These are phyloP conservation scores for Tricholoma flavovirens DNA, from an alignment of 768 basidiomycete species.

Conservation along the genomic window DNA sequence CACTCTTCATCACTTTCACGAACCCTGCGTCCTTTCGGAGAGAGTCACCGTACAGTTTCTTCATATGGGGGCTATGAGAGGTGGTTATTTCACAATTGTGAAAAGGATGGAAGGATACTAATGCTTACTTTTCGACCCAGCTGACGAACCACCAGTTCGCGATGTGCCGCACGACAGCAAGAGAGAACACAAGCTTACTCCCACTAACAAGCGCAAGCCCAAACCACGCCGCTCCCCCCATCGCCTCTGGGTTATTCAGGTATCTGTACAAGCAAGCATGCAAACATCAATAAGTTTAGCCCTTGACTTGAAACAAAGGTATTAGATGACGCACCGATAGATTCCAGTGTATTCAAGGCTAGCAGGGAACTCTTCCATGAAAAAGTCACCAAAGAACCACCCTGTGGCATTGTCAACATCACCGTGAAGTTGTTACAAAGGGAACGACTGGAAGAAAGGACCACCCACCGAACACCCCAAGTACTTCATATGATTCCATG, in stretches of 20 bases:
- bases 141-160: constrained; percentile 96
- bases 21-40: constrained; percentile 95
- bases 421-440: not conserved
- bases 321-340: constrained; percentile 57
- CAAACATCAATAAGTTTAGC: not conserved
- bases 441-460: not conserved
- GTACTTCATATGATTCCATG: constrained; percentile 83
- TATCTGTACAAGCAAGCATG: constrained; percentile 48
- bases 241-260: constrained; percentile 92
- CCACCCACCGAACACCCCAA: constrained; percentile 81
- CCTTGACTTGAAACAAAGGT: not conserved
- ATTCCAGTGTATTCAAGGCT: constrained; percentile 95
- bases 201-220: constrained; percentile 89
- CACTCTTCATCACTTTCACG: constrained; percentile 95
- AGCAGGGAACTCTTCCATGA: constrained; percentile 88
- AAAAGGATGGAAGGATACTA: constrained; percentile 2
- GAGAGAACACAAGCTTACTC: constrained; percentile 81
- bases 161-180: constrained; percentile 81
- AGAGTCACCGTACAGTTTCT: constrained; percentile 88
- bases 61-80: constrained; percentile 90
- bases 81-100: not conserved
- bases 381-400: constrained; percentile 99
- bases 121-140: constrained; percentile 75
- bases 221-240: constrained; percentile 94
- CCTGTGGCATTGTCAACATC: constrained; percentile 37